Percentiles rank a stretch among this genome's conserved stretches.
Conservation (phyloP, 805 yeast genomes). For the Citeromyces matritensis region DNA sequence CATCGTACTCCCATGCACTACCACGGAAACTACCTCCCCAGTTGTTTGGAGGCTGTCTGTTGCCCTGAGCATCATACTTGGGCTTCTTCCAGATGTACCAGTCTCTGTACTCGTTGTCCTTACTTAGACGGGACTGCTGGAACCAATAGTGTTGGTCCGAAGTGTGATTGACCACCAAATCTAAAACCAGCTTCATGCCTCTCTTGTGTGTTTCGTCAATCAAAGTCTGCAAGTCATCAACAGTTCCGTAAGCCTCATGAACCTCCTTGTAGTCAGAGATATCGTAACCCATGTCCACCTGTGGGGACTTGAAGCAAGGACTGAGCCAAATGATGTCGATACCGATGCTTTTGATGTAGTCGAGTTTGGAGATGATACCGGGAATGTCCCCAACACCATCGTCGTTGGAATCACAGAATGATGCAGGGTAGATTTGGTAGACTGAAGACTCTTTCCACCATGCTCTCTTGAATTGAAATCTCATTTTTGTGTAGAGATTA, state of each 20-base stretch:
- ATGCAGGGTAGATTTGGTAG: slow-evolving; percentile 48
- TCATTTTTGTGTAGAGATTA: too few species aligned
- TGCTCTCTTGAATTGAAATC: slow-evolving; percentile 2
- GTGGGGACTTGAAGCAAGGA: slow-evolving; percentile 44
- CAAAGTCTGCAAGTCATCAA: slow-evolving; percentile 33
- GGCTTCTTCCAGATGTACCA: slow-evolving; percentile 39
- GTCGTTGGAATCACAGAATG: slow-evolving; percentile 39
- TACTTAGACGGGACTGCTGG: slow-evolving; percentile 33
- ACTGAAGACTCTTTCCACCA: slow-evolving; percentile 50
- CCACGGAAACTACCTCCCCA: slow-evolving; percentile 39
- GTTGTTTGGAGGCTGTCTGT: slow-evolving; percentile 38
- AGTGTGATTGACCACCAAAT: slow-evolving; percentile 44
- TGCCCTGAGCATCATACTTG: slow-evolving; percentile 23
- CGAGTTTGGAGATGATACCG: slow-evolving; percentile 35
- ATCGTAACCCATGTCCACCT: slow-evolving; percentile 50
- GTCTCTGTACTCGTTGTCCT: slow-evolving; percentile 37
- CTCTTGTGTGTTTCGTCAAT: slow-evolving; percentile 29
- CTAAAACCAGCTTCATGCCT: slow-evolving; percentile 35
- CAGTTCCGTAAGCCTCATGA: slow-evolving; percentile 37
- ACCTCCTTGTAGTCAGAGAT: slow-evolving; percentile 36
- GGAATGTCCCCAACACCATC: slow-evolving; percentile 45
- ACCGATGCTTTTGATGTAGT: slow-evolving; percentile 32
- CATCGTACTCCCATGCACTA: slow-evolving; percentile 43
- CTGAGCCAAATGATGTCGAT: slow-evolving; percentile 39
- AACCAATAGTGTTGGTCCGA: slow-evolving; percentile 44